Evolutionary conservation across 192 early-diverging fungal genomes (phyloP), one percentile per base, ranked within the genome.

Genomic region (Cetraspora pellucida): DNA sequence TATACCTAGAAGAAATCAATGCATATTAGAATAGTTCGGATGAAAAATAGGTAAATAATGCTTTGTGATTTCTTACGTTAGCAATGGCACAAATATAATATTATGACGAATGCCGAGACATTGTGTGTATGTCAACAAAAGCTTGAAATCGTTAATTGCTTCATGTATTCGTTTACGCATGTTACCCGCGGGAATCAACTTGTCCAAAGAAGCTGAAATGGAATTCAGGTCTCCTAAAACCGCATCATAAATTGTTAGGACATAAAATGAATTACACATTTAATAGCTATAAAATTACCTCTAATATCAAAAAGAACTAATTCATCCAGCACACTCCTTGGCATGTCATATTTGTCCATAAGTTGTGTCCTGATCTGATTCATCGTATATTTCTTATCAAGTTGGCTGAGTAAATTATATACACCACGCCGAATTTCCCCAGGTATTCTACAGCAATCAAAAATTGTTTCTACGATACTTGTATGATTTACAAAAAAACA

Each of bases 401-500:
- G 85, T 81, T 87, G 86, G 21, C 88, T 86, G 49, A 92, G 75
- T 73, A 88, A 58, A 31, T 86, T 79, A 75, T 85, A 84, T 50
- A 91, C 90, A 75, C 85, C 80, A 47, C 83, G 77, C 14, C 87
- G 85, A 23, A 86, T 76, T 23, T 89, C 88, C 64, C 82, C 80
- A 21, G 91, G 86, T 45, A 97, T 85, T 17, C 90, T 82, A 63
- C 90, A 91, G 59, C 77, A 86, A 30, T 93, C 91, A 43, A 97
- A 82, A n/a, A 95, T 87, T 8, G 87, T 85, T 46, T 95, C 90
- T 2, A 94, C 85, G 4, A 97, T 81, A 37, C 74, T 72, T 68
- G 89, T 85, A 78, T 96, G 93, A 82, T 94, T 97, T 72, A 93
- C 67, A 69, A 93, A 87, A 44, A 90, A 87, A 1, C 86, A 80